phyloP scores from a whole-genome alignment of 257 asterid genomes.

The Petunia axillaris region DNA sequence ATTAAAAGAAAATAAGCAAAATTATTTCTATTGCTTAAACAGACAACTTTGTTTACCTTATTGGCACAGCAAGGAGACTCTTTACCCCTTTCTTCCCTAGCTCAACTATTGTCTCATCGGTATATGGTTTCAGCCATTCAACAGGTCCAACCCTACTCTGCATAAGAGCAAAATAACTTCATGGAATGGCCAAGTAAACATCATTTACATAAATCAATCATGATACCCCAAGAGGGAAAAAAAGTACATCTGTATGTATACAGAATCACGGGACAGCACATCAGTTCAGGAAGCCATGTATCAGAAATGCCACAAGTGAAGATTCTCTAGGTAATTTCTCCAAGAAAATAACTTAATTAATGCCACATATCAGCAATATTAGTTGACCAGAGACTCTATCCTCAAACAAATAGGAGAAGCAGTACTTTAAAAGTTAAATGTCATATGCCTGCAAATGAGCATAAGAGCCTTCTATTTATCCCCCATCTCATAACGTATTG shows the following conservation, averaged over 20 bases:
- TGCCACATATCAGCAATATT: constrained; percentile 7
- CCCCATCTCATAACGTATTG: not conserved
- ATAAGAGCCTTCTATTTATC: not conserved
- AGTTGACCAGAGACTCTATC: not conserved
- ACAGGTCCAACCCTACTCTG: constrained; percentile 99
- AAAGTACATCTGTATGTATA: not conserved
- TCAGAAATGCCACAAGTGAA: not conserved
- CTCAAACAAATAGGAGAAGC: constrained; percentile 15
- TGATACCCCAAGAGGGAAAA: not conserved
- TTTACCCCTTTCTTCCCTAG: constrained; percentile 93
- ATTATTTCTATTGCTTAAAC: constrained; percentile 4
- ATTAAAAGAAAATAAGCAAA: not conserved
- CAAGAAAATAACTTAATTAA: not conserved
- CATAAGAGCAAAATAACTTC: constrained; percentile 41
- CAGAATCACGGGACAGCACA: constrained; percentile 15
- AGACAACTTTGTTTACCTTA: constrained; percentile 56
- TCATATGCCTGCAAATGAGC: constrained; percentile 13
- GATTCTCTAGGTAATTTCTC: not conserved
- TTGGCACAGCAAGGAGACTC: constrained; percentile 98
- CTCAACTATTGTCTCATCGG: constrained; percentile 90
- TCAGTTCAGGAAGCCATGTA: not conserved
- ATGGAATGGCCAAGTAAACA: constrained; percentile 23
- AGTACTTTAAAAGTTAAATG: not conserved
- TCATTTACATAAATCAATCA: not conserved
- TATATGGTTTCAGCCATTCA: constrained; percentile 98